Conservation (phyloP, 768 basidiomycete genomes). For the Mycena haematopus region DNA sequence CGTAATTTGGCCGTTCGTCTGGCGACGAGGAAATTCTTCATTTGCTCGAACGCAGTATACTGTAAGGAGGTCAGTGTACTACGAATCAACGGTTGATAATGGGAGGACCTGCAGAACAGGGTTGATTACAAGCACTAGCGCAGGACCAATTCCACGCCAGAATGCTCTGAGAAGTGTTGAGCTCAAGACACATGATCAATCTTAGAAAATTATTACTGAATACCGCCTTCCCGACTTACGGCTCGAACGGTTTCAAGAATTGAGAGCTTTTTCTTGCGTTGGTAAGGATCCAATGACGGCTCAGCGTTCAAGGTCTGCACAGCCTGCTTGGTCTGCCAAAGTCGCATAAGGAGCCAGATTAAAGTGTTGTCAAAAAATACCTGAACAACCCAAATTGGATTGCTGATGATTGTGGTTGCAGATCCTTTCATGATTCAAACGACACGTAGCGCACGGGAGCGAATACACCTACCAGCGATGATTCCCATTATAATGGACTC, state of each 20-base stretch:
- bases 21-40: conserved; percentile 83
- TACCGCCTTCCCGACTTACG: conserved; percentile 77
- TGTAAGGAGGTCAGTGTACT: neutral
- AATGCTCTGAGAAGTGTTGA: conserved; percentile 58
- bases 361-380: neutral
- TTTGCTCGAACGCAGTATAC: conserved; percentile 94
- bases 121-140: conserved; percentile 92
- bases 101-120: conserved; percentile 74
- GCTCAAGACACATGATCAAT: neutral
- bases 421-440: conserved; percentile 58
- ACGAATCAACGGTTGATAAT: neutral
- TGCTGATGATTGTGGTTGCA: conserved; percentile 86
- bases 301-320: conserved; percentile 58
- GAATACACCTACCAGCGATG: conserved; percentile 69
- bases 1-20: conserved; percentile 62
- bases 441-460: neutral
- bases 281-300: conserved; percentile 36
- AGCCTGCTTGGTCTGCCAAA: conserved; percentile 76
- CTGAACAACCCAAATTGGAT: conserved; percentile 95
- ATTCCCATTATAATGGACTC: conserved; percentile 91
- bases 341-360: neutral
- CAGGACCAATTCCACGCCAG: conserved; percentile 93
- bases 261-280: conserved; percentile 56
- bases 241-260: conserved; percentile 69
- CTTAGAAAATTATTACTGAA: conserved; percentile 41